Evolutionary conservation across 208 protist species (phyloP).

Genomic region (Leishmania tarentolae): DNA sequence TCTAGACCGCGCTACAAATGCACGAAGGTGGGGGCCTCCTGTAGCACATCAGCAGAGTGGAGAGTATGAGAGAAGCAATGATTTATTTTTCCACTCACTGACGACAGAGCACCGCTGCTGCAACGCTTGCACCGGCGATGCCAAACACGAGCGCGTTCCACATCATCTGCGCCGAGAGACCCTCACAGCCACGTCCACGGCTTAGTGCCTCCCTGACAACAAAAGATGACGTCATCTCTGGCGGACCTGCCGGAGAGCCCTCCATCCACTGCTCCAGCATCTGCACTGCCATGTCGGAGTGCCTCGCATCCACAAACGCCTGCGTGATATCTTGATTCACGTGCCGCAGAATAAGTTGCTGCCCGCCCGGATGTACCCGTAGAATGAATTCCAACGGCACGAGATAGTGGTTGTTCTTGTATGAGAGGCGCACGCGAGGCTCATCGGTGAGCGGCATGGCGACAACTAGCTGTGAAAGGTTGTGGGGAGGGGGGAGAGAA

Average conservation of each 20-base stretch:
- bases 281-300: constrained; percentile 31
- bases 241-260: constrained; percentile 4
- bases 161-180: neutral
- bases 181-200: neutral
- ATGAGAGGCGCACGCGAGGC: constrained; percentile 23
- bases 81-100: neutral
- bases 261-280: constrained; percentile 43
- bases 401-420: constrained; percentile 32
- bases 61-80: neutral
- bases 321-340: constrained; percentile 39
- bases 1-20: neutral
- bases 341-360: constrained; percentile 29
- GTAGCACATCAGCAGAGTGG: neutral
- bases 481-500: constrained; percentile 3
- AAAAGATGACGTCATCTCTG: neutral
- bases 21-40: neutral
- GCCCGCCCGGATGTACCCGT: constrained; percentile 35
- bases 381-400: constrained; percentile 31
- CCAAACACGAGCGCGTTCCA: constrained; percentile 26
- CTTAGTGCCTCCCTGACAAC: neutral
- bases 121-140: constrained; percentile 14
- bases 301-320: constrained; percentile 33
- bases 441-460: neutral
- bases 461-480: neutral
- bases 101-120: constrained; percentile 23